Evolutionary conservation across 306 rosid genomes (phyloP).

Genomic region (Citrullus colocynthis): DNA sequence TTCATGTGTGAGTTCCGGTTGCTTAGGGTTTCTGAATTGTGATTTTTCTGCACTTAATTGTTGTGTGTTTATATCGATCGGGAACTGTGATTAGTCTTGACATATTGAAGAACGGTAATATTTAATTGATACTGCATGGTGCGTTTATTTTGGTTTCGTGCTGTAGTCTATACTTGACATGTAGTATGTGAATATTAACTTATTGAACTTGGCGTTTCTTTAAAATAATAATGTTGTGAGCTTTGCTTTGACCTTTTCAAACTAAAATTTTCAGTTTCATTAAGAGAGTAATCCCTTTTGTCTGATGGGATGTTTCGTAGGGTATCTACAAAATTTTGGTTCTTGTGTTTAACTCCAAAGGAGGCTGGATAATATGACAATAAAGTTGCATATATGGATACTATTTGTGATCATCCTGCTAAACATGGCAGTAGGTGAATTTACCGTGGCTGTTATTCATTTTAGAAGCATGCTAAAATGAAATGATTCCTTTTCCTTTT

Average conservation of each 20-base stretch:
- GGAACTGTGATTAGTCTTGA: not conserved
- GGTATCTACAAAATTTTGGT: not conserved
- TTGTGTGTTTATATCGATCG: not conserved
- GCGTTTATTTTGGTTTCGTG: not conserved
- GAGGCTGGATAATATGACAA: not conserved
- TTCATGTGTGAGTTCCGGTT: not conserved
- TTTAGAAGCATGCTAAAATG: not conserved
- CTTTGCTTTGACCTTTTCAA: not conserved
- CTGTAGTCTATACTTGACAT: not conserved
- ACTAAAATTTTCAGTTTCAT: not conserved
- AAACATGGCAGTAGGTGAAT: not conserved
- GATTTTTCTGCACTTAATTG: not conserved
- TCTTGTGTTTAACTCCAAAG: not conserved
- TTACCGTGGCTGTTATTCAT: not conserved
- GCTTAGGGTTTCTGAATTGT: constrained; percentile 5
- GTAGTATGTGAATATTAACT: not conserved
- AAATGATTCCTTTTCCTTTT: not conserved
- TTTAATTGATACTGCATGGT: not conserved
- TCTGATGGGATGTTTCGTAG: not conserved
- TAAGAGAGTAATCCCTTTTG: not conserved
- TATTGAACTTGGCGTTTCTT: not conserved
- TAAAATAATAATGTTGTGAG: not conserved
- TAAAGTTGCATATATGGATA: not conserved
- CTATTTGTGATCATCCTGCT: not conserved
- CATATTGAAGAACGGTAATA: not conserved